Percentiles rank a stretch among this genome's conserved stretches.
phyloP scores from a whole-genome alignment of 2,329 filamentous ascomycete genomes.

The Fusarium devonianum region DNA sequence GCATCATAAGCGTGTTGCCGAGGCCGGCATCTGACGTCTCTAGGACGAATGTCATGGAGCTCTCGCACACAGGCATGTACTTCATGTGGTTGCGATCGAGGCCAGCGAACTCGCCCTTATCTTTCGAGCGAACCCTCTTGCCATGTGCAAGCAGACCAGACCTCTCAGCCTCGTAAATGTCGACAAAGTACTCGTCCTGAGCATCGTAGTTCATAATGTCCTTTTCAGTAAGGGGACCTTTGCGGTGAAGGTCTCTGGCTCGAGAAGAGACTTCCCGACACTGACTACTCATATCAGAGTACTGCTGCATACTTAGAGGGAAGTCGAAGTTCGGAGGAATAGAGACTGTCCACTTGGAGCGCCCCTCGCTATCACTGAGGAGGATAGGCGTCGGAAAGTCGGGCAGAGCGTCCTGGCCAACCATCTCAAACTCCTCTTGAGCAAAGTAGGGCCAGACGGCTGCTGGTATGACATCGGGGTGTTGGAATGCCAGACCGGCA shows the following conservation, averaged over 20 bases:
- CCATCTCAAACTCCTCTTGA: conserved; percentile 68
- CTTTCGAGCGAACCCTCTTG: conserved; percentile 49
- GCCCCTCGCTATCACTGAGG: conserved; percentile 69
- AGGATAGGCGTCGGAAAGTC: conserved; percentile 76
- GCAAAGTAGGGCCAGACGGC: conserved; percentile 54
- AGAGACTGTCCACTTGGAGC: conserved; percentile 79
- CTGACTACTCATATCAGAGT: conserved; percentile 72
- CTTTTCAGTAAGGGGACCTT: conserved; percentile 51
- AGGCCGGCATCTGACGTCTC: conserved; percentile 77
- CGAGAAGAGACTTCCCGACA: conserved; percentile 70
- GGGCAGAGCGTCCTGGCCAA: conserved; percentile 70
- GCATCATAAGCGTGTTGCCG: conserved; percentile 75
- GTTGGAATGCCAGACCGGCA: conserved; percentile 40
- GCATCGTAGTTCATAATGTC: conserved; percentile 63
- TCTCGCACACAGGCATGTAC: conserved; percentile 67
- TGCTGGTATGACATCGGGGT: conserved; percentile 38
- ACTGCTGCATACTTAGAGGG: conserved; percentile 70
- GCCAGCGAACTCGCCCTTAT: conserved; percentile 57
- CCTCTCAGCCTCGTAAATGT: conserved; percentile 74
- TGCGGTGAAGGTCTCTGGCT: conserved; percentile 56
- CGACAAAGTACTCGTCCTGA: conserved; percentile 73
- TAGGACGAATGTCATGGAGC: conserved; percentile 78
- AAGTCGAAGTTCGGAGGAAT: conserved; percentile 74
- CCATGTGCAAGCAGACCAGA: conserved; percentile 62
- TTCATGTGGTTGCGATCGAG: conserved; percentile 53